These are phyloP conservation scores for Globisporangium spinosum DNA, from an alignment of 352 stramenopile species.

Conservation along the genomic window DNA sequence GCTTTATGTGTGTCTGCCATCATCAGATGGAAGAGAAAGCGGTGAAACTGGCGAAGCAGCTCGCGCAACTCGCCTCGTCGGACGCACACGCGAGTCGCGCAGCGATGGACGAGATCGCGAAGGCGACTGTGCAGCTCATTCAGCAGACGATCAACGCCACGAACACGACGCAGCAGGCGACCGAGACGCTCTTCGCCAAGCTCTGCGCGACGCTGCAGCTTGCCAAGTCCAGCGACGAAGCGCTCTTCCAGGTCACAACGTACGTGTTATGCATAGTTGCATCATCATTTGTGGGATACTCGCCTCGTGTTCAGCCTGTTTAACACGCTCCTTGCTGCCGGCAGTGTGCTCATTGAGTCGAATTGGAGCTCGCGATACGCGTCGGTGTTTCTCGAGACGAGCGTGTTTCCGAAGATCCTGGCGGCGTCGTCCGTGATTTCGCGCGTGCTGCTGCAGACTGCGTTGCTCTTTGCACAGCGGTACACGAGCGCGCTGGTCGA, in stretches of 20 bases:
- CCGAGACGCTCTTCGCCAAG: constrained; percentile 44
- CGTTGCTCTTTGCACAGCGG: constrained; percentile 44
- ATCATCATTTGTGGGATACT: neutral
- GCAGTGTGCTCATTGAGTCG: constrained; percentile 49
- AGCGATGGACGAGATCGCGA: constrained; percentile 25
- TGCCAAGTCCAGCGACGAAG: constrained; percentile 49
- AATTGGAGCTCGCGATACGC: constrained; percentile 75
- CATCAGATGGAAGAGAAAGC: constrained; percentile 46
- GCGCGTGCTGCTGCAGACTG: constrained; percentile 61
- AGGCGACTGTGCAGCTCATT: constrained; percentile 35
- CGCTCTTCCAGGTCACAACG: constrained; percentile 51
- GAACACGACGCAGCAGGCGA: constrained; percentile 47
- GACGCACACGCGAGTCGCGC: constrained; percentile 29
- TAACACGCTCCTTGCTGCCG: neutral
- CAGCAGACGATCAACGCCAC: constrained; percentile 62
- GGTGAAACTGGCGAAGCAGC: constrained; percentile 36
- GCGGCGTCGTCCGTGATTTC: constrained; percentile 63
- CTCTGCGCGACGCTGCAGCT: constrained; percentile 50
- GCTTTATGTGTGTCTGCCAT: neutral
- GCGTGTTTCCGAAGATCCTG: constrained; percentile 53
- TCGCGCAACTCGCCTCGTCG: constrained; percentile 24
- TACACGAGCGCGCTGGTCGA: constrained; percentile 45
- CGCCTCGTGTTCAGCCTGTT: neutral
- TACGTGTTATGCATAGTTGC: constrained; percentile 16
- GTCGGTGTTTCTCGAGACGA: constrained; percentile 50